Evolutionary conservation across 2,329 filamentous ascomycete species (phyloP).

Genomic region (Fusarium tricinctum): DNA sequence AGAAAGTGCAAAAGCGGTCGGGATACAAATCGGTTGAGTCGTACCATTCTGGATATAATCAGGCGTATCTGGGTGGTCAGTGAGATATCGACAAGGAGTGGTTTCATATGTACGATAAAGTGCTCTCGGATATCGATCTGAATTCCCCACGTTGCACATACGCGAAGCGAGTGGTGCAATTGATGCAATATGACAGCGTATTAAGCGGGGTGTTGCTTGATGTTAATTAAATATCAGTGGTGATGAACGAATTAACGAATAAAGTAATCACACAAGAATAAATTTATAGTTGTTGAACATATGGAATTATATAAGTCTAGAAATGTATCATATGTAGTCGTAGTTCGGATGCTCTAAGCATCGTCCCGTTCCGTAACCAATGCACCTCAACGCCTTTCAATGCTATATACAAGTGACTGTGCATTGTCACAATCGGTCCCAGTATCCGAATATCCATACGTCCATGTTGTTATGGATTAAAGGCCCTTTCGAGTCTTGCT

Average conservation of each 20-base stretch:
- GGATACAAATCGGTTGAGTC: slow-evolving; percentile 29
- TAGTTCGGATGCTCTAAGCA: slow-evolving; percentile 45
- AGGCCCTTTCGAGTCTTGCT: slow-evolving; percentile 38
- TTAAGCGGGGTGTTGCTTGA: slow-evolving; percentile 3
- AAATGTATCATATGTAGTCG: slow-evolving; percentile 46
- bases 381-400: slow-evolving; percentile 51
- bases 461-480: slow-evolving; percentile 29
- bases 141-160: slow-evolving; percentile 22
- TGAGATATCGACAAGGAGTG: slow-evolving; percentile 8
- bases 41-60: slow-evolving; percentile 33
- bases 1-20: slow-evolving; percentile 22
- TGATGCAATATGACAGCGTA: slow-evolving; percentile 14
- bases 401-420: slow-evolving; percentile 50
- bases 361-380: slow-evolving; percentile 35
- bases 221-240: background rate
- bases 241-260: background rate
- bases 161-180: slow-evolving; percentile 1
- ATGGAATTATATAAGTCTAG: slow-evolving; percentile 49
- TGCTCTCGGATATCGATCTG: slow-evolving; percentile 11
- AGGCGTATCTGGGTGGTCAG: slow-evolving; percentile 22
- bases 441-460: slow-evolving; percentile 19
- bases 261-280: background rate
- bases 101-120: slow-evolving; percentile 24
- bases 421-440: slow-evolving; percentile 38
- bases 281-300: slow-evolving; percentile 36